Evolutionary conservation across 257 asterid genomes (phyloP), one percentile per base, ranked within the genome.

Genomic region (Echites panduratus): DNA sequence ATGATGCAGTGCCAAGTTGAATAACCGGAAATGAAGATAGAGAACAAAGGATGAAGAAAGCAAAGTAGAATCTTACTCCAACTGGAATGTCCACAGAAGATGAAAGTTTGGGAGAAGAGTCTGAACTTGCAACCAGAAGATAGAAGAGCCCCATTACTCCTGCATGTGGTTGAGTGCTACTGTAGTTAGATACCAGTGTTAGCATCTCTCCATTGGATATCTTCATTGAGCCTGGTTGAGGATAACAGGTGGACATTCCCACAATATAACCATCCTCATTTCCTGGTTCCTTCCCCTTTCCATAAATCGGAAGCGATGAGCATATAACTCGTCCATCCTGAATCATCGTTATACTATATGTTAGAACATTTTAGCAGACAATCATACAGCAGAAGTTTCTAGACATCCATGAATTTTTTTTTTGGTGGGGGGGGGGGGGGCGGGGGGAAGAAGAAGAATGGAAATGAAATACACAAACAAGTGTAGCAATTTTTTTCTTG

Each of bases 101-200:
- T 13, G 69, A 75, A 24, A 78, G 48, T 50, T 71, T 58, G 29
- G 77, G 26, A 4, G 85, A 73, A 38, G 90, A 73, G 68, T 80
- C 88, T 52, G 90, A 74, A 69, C 82, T 86, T n/a, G 96, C 89
- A 72, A 89, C 73, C 79, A 88, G 80, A 70, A 93, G 48, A 85
- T 93, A 93, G 77, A 93, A 88, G 40, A 93, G 91, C 50, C 94
- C 94, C 98, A 93, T 89, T 24, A 93, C 96, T 68, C 97, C 98
- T 0, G 96, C 82, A 71, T 87, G 98, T 44, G 53, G 75, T 80
- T 52, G 77, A 38, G 75, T 40, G 69, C 83, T 82, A 80, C 86
- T 89, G 71, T 93, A 93, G 53, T 89, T 89, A 16, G 97, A 93
- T 40, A 86, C 81, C 17, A 93, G 73, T 27, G 87, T 87, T 1